A percentile compares a stretch with the other conserved stretches of the same genome.
These are phyloP conservation scores for Sicyos edulis DNA, from an alignment of 306 rosid species.

Conservation along the genomic window DNA sequence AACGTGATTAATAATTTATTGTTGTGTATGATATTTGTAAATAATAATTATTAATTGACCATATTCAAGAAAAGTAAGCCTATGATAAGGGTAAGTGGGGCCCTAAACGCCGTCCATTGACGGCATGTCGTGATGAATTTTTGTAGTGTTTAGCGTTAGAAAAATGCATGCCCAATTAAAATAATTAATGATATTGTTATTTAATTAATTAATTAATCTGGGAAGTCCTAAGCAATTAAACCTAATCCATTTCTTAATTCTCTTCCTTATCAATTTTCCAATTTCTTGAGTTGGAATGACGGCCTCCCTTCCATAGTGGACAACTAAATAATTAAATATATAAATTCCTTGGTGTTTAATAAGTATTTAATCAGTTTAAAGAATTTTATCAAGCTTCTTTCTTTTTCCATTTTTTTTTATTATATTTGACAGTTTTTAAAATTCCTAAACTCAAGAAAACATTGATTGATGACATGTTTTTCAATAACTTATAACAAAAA, in stretches of 20 bases:
- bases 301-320: neutral
- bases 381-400: too few relatives aligned
- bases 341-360: too few relatives aligned
- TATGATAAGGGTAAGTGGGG: slow-evolving; percentile 10
- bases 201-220: neutral
- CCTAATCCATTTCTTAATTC: slow-evolving; percentile 15
- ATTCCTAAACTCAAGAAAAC: too few relatives aligned
- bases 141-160: neutral
- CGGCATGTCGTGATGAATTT: slow-evolving; percentile 8
- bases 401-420: too few relatives aligned
- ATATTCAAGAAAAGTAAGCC: neutral
- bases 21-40: neutral
- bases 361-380: too few relatives aligned
- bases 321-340: neutral
- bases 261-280: neutral
- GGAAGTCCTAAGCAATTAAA: neutral
- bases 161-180: neutral
- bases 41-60: neutral
- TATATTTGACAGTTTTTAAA: too few relatives aligned
- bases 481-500: too few relatives aligned
- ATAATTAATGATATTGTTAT: slow-evolving; percentile 5
- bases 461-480: too few relatives aligned
- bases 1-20: too few relatives aligned
- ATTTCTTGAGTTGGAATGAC: neutral
- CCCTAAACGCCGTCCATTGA: slow-evolving; percentile 19